Conservation (phyloP, 2,329 filamentous ascomycete genomes). For the Calcarisporium arbuscula region DNA sequence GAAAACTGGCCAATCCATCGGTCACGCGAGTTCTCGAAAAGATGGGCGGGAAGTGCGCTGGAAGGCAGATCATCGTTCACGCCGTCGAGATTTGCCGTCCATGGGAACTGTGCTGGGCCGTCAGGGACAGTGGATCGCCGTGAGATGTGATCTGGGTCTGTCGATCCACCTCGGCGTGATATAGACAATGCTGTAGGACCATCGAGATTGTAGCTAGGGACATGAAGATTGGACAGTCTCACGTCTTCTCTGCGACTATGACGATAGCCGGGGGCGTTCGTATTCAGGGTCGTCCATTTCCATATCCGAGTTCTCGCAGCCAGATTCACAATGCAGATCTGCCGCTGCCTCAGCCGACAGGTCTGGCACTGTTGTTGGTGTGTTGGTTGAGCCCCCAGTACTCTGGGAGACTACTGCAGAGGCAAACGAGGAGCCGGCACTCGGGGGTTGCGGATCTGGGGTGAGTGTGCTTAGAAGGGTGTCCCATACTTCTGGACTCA, state of each 20-base stretch:
- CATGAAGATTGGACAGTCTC: slow-evolving; percentile 5
- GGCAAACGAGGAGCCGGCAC: slow-evolving; percentile 74
- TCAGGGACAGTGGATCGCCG: background rate
- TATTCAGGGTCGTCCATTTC: slow-evolving; percentile 47
- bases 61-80: no score
- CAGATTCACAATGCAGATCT: slow-evolving; percentile 44
- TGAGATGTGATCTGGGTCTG: background rate
- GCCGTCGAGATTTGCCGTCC: no score
- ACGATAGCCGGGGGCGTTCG: slow-evolving; percentile 18
- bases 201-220: slow-evolving; percentile 13
- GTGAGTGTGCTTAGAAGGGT: slow-evolving; percentile 74
- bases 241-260: slow-evolving; percentile 1
- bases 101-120: no score
- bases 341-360: slow-evolving; percentile 24
- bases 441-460: slow-evolving; percentile 75
- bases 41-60: no score
- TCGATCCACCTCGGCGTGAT: background rate
- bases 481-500: slow-evolving; percentile 77
- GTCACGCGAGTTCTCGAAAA: slow-evolving; percentile 9
- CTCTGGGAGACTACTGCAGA: slow-evolving; percentile 46
- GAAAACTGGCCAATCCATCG: slow-evolving; percentile 20
- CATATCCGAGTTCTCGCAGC: slow-evolving; percentile 49
- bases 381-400: slow-evolving; percentile 35
- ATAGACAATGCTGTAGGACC: slow-evolving; percentile 7
- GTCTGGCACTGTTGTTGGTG: slow-evolving; percentile 26